phyloP scores from a whole-genome alignment of 495 filamentous ascomycete genomes.

The Symbiotaphrina buchneri region DNA sequence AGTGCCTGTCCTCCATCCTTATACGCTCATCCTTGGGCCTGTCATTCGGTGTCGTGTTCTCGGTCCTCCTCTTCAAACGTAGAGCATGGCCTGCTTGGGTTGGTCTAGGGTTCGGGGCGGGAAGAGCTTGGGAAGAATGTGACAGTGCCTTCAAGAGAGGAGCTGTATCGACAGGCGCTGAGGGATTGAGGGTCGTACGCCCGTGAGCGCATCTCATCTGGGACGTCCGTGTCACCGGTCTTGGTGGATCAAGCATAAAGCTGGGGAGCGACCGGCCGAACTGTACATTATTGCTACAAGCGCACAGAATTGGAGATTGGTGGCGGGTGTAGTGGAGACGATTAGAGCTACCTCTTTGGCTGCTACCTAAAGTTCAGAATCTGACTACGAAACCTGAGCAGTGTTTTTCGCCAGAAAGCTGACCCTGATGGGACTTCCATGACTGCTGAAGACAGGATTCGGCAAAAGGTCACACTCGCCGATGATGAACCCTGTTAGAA shows the following conservation, averaged over 20 bases:
- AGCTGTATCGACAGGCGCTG: not conserved
- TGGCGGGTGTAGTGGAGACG: not conserved
- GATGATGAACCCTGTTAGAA: too few relatives aligned
- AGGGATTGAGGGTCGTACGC: conserved; percentile 1
- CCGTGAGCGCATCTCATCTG: not conserved
- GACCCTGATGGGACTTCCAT: too few relatives aligned
- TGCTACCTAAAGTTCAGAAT: too few relatives aligned
- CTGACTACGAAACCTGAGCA: too few relatives aligned
- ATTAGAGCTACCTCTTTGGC: not conserved
- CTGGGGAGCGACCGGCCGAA: not conserved
- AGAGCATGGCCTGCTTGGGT: conserved; percentile 88
- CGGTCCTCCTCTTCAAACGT: conserved; percentile 91
- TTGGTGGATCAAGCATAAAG: conserved; percentile 1
- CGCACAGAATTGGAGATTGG: not conserved
- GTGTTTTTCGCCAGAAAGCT: too few relatives aligned
- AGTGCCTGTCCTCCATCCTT: conserved; percentile 84
- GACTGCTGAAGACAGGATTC: too few relatives aligned
- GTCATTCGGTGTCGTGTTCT: conserved; percentile 93
- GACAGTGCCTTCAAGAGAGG: conserved; percentile 37
- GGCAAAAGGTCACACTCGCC: too few relatives aligned
- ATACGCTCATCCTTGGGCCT: conserved; percentile 88
- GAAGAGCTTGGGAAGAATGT: conserved; percentile 88
- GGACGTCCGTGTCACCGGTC: not conserved
- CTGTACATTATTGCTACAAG: not conserved
- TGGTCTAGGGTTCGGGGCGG: conserved; percentile 84